These are phyloP conservation scores for Hyphopichia homilentoma DNA, from an alignment of 805 yeast species.

Conservation along the genomic window DNA sequence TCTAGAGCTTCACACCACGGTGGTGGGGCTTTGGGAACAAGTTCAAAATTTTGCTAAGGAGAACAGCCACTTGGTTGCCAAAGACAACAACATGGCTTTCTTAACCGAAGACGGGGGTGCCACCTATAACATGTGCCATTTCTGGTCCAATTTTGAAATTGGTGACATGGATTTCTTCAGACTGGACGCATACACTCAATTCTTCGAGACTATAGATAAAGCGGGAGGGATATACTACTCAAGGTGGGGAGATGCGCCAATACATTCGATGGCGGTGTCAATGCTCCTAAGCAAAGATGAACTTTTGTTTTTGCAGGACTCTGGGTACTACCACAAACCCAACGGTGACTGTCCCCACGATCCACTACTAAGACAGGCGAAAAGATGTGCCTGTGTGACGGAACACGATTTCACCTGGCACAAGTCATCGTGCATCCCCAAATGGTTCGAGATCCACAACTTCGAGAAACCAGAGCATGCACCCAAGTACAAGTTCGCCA, in stretches of 20 bases:
- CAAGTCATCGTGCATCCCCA: constrained; percentile 61
- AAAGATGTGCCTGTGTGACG: constrained; percentile 66
- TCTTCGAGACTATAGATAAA: constrained; percentile 56
- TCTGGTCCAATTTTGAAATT: constrained; percentile 71
- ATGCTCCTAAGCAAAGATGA: constrained; percentile 61
- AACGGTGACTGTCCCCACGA: constrained; percentile 72
- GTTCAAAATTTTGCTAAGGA: constrained; percentile 9
- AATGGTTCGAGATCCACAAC: constrained; percentile 28
- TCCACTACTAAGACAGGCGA: constrained; percentile 42
- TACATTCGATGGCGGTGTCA: constrained; percentile 75
- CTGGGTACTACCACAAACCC: constrained; percentile 76
- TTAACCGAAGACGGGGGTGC: constrained; percentile 13
- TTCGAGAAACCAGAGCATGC: constrained; percentile 8
- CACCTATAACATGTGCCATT: constrained; percentile 66
- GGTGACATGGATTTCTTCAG: constrained; percentile 71
- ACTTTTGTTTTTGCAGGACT: constrained; percentile 68
- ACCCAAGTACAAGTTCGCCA: constrained; percentile 8
- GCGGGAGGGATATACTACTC: constrained; percentile 76
- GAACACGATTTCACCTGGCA: constrained; percentile 66
- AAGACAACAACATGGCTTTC: constrained; percentile 13
- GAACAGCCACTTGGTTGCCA: constrained; percentile 6
- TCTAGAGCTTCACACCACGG: constrained; percentile 17
- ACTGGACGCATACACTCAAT: constrained; percentile 49
- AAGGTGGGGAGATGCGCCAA: constrained; percentile 88
- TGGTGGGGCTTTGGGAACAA: constrained; percentile 18